Base-by-base conservation (phyloP, 345 rosid genomes). In the Streptanthus diversifolius region DNA sequence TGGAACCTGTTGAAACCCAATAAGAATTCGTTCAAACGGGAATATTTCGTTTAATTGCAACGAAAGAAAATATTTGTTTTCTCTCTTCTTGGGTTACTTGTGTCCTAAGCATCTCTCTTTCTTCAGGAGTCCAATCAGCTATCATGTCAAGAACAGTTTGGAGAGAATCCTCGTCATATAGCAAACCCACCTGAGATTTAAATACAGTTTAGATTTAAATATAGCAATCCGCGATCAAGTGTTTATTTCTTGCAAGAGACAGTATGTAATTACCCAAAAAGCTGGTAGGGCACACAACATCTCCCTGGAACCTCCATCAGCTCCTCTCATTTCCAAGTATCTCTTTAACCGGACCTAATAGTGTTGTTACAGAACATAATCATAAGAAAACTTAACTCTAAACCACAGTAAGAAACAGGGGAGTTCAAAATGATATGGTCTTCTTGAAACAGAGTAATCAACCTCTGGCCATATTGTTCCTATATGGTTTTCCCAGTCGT, bases 311-410 rank as follows among this genome's bases (percentile, higher is more conserved):
- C 97, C 97, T 79, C 96, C 96, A 87, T 89, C 99, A 78, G 97
- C 96, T 58, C 99, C 99, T 74, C 97, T 91, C 97, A 95, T 95
- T 81, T 95, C 99, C 84, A 95, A 81, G 81, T 90, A 95, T 59
- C 95, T 84, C 89, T 95, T 95, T 63, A 95, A 77, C 72, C 99
- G 85, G 27, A 95, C 98, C 97, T 89, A 81, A 54, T 64, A 30
- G 0, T 21, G 45, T 74, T 52, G 45, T 71, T 55, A 63, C 27
- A 45, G 18, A 62, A 72, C 8, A 73, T 7, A 33, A 36, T 24
- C 7, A 7, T 60, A 24, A 59, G 36, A 48, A 12, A 37, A 37
- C 25, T 12, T 7, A 1, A 18, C 15, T 8, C 8, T 37, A 10
- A 48, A 13, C 10, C 5, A 15, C 19, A 25, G 11, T 3, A 61